Evolutionary conservation across 1,139 yeast species (phyloP), one percentile per base, ranked within the genome.

Genomic region (Fermentozyma sake): DNA sequence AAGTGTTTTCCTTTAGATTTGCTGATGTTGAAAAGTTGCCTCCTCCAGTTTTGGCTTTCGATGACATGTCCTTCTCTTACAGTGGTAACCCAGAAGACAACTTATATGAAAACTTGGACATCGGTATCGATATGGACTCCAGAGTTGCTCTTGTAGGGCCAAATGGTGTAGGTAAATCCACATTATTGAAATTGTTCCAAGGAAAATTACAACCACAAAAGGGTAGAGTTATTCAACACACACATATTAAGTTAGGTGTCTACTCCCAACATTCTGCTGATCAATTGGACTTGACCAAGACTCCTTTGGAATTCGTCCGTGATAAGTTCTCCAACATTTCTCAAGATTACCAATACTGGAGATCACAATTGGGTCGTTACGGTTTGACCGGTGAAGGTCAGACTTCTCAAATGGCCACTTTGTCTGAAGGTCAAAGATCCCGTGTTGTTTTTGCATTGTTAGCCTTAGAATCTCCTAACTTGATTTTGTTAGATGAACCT

Each of bases 121-220:
- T 91, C 49, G 98, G 98, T 81, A 91, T 91, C 40, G 98, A 93
- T 72, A 89, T 91, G 97, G 99, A 91, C 64, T 87, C 97, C 22
- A 82, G 99, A 70, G 80, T 89, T 51, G 98, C 98, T 25, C 74
- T 91, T 34, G 98, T 91, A 37, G 99, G 99, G 23, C 97, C 98
- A 55, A 91, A 91, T 63, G 99, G 99, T 83, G 89, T 91, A 47
- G 98, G 98, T 72, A 91, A 91, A 65, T 89, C 97, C 30, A 91
- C 99, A 14, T 69, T 91, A 55, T 78, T 91, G 57, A 91, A 91
- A 61, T 74, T 91, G 53, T 91, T 93, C 95, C 94, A 95, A 52
- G 98, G 98, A 63, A 79, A 76, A 46, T 74, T 91, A 52, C 76
- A 72, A 45, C 87, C 96, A 29, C 95, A 89, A 61, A 63, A 72